A percentile compares a stretch with the other conserved stretches of the same genome.
Evolutionary conservation across 805 yeast species (phyloP).

Genomic region (Wickerhamiella lipophila): DNA sequence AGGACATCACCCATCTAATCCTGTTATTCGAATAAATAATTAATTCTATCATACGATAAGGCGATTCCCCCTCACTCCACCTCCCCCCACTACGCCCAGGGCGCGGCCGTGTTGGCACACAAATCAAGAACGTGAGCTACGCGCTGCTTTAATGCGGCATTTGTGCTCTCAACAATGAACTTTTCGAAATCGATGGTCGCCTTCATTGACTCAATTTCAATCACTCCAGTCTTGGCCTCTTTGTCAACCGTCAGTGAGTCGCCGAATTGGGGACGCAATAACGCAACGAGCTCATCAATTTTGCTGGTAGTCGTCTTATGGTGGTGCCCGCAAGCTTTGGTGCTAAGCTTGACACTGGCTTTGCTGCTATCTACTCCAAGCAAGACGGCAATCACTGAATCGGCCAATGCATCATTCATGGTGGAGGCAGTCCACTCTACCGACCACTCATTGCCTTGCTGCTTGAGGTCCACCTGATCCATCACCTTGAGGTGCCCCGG

Average conservation of each 20-base stretch:
- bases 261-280: constrained; percentile 81
- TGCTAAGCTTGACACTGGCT: constrained; percentile 80
- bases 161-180: constrained; percentile 57
- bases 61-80: background rate
- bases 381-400: constrained; percentile 78
- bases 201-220: constrained; percentile 60
- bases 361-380: constrained; percentile 90
- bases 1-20: no score
- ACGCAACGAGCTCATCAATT: constrained; percentile 42
- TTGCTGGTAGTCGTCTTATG: constrained; percentile 26
- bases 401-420: constrained; percentile 88
- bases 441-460: constrained; percentile 39
- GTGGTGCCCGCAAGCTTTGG: constrained; percentile 43
- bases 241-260: constrained; percentile 39
- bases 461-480: constrained; percentile 46
- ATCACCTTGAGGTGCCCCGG: constrained; percentile 35
- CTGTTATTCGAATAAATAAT: background rate
- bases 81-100: constrained; percentile 33
- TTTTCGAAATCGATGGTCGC: constrained; percentile 57
- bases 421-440: constrained; percentile 87
- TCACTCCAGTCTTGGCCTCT: constrained; percentile 36
- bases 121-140: constrained; percentile 67
- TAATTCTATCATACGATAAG: no score
- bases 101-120: constrained; percentile 73
- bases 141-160: constrained; percentile 67